Base-by-base conservation (phyloP, 441 rosid species). In the Macaranga tanarius region DNA sequence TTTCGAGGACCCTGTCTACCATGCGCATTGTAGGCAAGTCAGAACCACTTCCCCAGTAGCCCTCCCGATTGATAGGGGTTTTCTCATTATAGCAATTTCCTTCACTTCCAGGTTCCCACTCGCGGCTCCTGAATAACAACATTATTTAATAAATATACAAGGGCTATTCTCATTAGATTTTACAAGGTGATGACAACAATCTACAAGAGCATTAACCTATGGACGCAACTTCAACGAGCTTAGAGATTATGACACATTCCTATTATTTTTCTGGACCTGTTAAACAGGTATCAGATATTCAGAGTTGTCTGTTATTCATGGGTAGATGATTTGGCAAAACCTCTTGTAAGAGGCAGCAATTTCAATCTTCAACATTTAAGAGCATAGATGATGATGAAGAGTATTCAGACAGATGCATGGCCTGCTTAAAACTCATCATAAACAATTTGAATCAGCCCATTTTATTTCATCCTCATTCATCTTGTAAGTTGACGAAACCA, bases 31-130 rank as follows among this genome's bases (percentile, higher is more conserved):
- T 91, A 9, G 82, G 85, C 78, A 89, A 69, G 79, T 92, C 92
- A 2, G 99, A 91, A 59, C 93, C 98, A 65, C 92, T 88, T 65
- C 99, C 98, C 98, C 97, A 91, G 65, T 92, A 91, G 63, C 85
- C 84, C 75, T 86, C 88, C 70, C n/a, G 47, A 62, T 82, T 75
- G 28, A 92, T 86, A 0, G 97, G 98, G 20, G 71, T 69, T 74
- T 78, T 86, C 89, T 92, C 90, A 26, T 78, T 70, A 70, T 87
- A 86, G 89, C 99, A 95, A 79, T 95, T 92, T 70, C 97, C 99
- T 56, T 86, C 77, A 75, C 89, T 87, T 82, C 87, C 85, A 12
- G 89, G 83, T 57, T 78, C 84, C 98, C 98, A 95, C 63, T 95
- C 99, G 79, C 80, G 82, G 75, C 90, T 86, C 97, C 97, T 94